Conservation (phyloP, 345 rosid genomes). For the Microthlaspi erraticum region DNA sequence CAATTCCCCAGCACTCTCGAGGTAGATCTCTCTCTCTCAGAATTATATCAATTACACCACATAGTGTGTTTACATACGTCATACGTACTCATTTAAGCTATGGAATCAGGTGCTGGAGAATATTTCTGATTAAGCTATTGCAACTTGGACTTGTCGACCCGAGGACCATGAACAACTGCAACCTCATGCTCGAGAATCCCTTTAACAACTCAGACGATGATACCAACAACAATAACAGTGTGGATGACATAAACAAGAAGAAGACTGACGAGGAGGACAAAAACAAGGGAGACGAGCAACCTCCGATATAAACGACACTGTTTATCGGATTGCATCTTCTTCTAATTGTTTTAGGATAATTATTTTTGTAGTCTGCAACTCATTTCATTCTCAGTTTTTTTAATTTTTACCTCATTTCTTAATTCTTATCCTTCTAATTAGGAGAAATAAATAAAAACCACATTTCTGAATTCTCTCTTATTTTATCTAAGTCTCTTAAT, state of each 20-base stretch:
- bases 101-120: conserved; percentile 73
- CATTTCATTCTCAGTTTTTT: background rate
- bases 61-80: background rate
- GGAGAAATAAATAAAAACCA: too few relatives aligned
- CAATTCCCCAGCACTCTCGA: conserved; percentile 52
- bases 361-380: background rate
- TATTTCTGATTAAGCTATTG: conserved; percentile 80
- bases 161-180: conserved; percentile 71
- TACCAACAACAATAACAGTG: conserved; percentile 5
- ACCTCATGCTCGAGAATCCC: conserved; percentile 49
- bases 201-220: background rate
- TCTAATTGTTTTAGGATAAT: background rate
- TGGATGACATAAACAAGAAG: background rate
- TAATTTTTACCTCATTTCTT: too few relatives aligned
- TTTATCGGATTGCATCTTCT: background rate
- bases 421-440: too few relatives aligned
- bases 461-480: too few relatives aligned
- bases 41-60: background rate
- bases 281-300: background rate
- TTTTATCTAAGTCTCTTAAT: too few relatives aligned
- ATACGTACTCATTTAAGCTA: too few relatives aligned
- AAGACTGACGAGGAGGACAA: background rate
- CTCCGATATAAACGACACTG: background rate
- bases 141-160: conserved; percentile 79
- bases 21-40: conserved; percentile 47